Evolutionary conservation across 2,329 filamentous ascomycete species (phyloP), one percentile per base, ranked within the genome.

Genomic region (Chaetoscypha palmicola): DNA sequence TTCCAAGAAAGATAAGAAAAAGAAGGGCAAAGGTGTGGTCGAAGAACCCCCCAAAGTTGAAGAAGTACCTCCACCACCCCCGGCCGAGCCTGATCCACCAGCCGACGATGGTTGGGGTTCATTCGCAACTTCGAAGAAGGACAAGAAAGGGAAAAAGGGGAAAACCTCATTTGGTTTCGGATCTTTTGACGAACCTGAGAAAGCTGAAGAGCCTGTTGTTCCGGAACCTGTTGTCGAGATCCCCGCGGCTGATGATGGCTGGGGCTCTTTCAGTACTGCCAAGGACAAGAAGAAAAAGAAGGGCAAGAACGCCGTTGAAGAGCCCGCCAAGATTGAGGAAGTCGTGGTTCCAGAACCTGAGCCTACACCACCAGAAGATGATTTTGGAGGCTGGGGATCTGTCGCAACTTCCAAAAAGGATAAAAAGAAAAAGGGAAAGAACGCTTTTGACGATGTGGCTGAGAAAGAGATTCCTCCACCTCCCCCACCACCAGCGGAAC

Each of bases 391-490:
- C 4, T 74, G 73, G 55, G 63, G 65, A 2, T 58, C 60, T 9
- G 64, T 64, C 8, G 60, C 62, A 46, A 69, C 67, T 50, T 74
- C 74, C 54, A 79, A 78, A 57, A 74, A 59, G 30, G 65, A 65
- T 47, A 61, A 60, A 38, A 41, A 33, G 28, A 51, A 58, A 38
- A 52, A 56, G 19, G 47, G 47, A 11, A 52, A 49, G 30, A 53
- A 50, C 47, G 41, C 46, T 2, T 28, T 28, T 28, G 24, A 28
- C 24, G 24, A 7, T 12, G 24, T 7, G 24, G 24, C 7, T 7
- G 7, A 7, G 7, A 41, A 53, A 24, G 55, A 51, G 51, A 36
- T 58, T 59, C 58, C 34, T 17, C 21, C 40, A 19, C 9, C 3
- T 8, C 14, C 54, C 52, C 24, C 24, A 12, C 7, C 7, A 11